phyloP scores from a whole-genome alignment of 768 basidiomycete species.

The Hortiboletus campestris region DNA sequence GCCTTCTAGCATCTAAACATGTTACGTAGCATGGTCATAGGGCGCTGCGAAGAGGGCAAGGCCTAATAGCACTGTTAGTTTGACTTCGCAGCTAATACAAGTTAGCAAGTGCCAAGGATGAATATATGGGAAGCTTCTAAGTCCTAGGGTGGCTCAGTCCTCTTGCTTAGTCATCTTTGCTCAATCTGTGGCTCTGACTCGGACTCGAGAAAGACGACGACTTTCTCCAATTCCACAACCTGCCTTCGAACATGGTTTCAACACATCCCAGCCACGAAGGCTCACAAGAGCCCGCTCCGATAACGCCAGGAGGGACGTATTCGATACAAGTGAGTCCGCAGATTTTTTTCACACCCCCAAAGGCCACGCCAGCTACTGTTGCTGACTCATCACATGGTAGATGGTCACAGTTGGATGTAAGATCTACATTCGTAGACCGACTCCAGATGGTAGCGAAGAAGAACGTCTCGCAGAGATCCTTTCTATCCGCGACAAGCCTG shows the following conservation, averaged over 20 bases:
- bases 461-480: slow-evolving; percentile 95
- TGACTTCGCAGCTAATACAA: not conserved
- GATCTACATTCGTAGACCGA: slow-evolving; percentile 84
- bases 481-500: slow-evolving; percentile 86
- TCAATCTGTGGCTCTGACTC: too few relatives aligned
- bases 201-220: slow-evolving; percentile 7
- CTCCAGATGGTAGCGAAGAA: slow-evolving; percentile 70
- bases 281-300: slow-evolving; percentile 53
- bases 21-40: slow-evolving; percentile 7
- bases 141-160: not conserved
- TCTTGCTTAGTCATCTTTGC: slow-evolving; percentile 24
- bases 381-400: slow-evolving; percentile 47
- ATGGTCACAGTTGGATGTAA: slow-evolving; percentile 93
- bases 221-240: slow-evolving; percentile 5
- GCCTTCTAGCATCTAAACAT: too few relatives aligned
- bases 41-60: not conserved
- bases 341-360: slow-evolving; percentile 26
- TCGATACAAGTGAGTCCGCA: slow-evolving; percentile 59
- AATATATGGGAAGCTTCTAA: too few relatives aligned
- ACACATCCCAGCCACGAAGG: slow-evolving; percentile 32
- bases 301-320: slow-evolving; percentile 75
- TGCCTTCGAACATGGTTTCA: slow-evolving; percentile 28
- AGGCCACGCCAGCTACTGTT: slow-evolving; percentile 15
- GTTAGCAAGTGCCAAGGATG: too few relatives aligned
- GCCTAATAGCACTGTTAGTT: too few relatives aligned